These are phyloP conservation scores for Ministeria vibrans DNA, from an alignment of 78 protist genomes.

Conservation along the genomic window DNA sequence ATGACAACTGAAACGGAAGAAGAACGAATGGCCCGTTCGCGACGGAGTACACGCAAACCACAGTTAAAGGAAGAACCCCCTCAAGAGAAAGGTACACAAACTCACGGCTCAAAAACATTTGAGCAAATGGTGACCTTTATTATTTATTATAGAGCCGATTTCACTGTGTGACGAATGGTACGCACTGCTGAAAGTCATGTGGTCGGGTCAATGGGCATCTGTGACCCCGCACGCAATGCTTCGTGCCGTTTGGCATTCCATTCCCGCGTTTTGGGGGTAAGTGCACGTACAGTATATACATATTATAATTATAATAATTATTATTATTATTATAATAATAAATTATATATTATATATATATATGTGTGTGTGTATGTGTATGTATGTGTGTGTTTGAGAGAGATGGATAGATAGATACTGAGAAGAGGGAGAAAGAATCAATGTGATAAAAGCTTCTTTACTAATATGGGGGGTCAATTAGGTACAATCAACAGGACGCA, in stretches of 20 bases:
- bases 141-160: not conserved
- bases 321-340: too few relatives aligned
- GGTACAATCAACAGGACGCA: conserved; percentile 40
- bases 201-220: conserved; percentile 45
- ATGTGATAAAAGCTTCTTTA: too few relatives aligned
- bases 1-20: too few relatives aligned
- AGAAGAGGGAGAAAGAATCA: too few relatives aligned
- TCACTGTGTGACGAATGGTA: not conserved
- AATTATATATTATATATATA: too few relatives aligned
- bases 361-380: not conserved
- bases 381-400: not conserved
- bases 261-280: not conserved
- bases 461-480: conserved; percentile 67
- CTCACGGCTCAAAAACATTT: not conserved
- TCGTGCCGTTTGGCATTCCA: not conserved
- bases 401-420: too few relatives aligned
- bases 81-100: too few relatives aligned
- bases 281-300: too few relatives aligned
- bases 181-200: conserved; percentile 59
- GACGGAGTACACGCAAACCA: too few relatives aligned
- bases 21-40: too few relatives aligned
- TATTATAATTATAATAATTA: not conserved
- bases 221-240: conserved; percentile 44
- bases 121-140: not conserved
- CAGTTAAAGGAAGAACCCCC: too few relatives aligned